Conservation (phyloP, 2,329 filamentous ascomycete genomes). For the Rhynchosporium secalis region DNA sequence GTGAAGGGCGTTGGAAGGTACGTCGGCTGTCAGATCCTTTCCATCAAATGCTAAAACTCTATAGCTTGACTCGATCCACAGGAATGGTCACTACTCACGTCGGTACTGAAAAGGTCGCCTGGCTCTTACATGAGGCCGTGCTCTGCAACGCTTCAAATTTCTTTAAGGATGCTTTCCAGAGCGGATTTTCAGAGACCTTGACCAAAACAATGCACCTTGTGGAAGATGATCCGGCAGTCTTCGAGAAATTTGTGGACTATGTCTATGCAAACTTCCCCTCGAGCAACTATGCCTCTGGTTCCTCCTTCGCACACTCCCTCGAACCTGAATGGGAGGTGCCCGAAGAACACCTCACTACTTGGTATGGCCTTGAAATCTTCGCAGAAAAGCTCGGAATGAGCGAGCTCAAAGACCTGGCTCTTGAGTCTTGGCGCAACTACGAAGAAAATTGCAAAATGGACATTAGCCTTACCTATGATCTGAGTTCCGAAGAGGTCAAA, state of each 20-base stretch:
- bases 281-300: not conserved
- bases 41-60: too few species aligned
- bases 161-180: conserved; percentile 21
- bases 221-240: conserved; percentile 20
- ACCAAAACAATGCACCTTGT: conserved; percentile 13
- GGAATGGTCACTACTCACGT: conserved; percentile 18
- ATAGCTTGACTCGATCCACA: not conserved
- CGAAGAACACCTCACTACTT: not conserved
- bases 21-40: not conserved
- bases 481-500: not conserved
- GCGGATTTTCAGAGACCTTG: conserved; percentile 16
- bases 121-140: conserved; percentile 17
- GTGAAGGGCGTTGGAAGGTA: not conserved
- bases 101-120: conserved; percentile 6
- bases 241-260: conserved; percentile 13
- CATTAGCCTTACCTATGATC: not conserved
- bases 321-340: not conserved
- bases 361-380: not conserved
- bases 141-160: conserved; percentile 17
- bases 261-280: not conserved
- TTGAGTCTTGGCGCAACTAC: not conserved
- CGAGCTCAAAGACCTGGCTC: not conserved
- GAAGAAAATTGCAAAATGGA: not conserved
- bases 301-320: too few species aligned
- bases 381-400: not conserved